Evolutionary conservation across 2,329 filamentous ascomycete species (phyloP).

Genomic region (Colletotrichum navitas): DNA sequence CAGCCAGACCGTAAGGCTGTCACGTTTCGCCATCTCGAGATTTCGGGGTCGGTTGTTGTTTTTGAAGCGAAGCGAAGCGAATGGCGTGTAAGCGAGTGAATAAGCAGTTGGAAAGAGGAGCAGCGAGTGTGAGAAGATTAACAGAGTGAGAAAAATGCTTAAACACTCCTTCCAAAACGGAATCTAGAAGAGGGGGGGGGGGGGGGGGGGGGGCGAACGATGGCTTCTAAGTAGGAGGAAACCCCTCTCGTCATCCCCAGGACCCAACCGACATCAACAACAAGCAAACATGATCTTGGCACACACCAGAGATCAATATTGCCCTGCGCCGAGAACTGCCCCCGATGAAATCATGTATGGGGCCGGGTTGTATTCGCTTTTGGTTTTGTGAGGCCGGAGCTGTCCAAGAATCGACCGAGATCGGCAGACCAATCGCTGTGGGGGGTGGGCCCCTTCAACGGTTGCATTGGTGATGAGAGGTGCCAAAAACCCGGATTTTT

Average conservation of each 20-base stretch:
- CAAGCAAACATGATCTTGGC: conserved; percentile 11
- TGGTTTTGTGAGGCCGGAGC: conserved; percentile 20
- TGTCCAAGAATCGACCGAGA: conserved; percentile 36
- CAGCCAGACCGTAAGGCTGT: conserved; percentile 36
- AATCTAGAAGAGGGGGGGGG: background rate
- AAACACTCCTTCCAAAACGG: background rate
- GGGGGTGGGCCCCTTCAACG: conserved; percentile 6
- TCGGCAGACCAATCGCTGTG: conserved; percentile 36
- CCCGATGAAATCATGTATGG: conserved; percentile 41
- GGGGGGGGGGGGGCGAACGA: background rate
- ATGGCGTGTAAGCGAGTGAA: background rate
- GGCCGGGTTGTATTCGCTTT: conserved; percentile 32
- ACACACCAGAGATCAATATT: background rate
- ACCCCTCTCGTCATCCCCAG: background rate
- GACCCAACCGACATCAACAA: background rate
- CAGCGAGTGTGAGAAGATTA: conserved; percentile 1
- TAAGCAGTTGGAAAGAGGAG: background rate
- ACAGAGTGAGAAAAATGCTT: no score
- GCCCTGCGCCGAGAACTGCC: background rate
- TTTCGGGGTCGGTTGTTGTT: background rate
- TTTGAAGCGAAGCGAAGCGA: conserved; percentile 16
- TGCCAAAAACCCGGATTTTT: conserved; percentile 36
- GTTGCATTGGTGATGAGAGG: background rate
- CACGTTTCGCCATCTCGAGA: conserved; percentile 13
- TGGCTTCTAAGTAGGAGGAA: conserved; percentile 7